Base-by-base conservation (phyloP, 169 alveolate species). In the Plasmodium adleri region DNA sequence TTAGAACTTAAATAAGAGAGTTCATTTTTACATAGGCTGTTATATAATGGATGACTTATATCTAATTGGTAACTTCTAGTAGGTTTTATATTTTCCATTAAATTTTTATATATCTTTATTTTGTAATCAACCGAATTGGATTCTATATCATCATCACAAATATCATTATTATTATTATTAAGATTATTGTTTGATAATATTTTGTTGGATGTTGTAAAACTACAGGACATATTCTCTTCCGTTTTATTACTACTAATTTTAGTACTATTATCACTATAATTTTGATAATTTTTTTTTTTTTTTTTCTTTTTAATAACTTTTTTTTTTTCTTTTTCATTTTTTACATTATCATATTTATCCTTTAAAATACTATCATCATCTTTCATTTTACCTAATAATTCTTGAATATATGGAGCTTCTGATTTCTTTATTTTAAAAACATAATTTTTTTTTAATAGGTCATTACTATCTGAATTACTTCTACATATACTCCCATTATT, bases 1-100 rank as follows among this genome's bases (percentile, higher is more conserved):
- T 83, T 83, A 49, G 91, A 83, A 56, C 91, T 83, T 70, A 83
- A 83, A 60, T 58, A 83, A 12, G 91, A 83, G 22, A 56, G 62
- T 58, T 83, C 86, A 83, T 58, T 59, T 63, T 71, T 67, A 49
- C 91, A 83, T 49, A 83, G 45, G 50, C 28, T 68, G 63, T 63
- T 83, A 73, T 83, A 83, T n/a, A 83, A 63, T 24, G 91, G 91
- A 50, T 83, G 91, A 28, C 72, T 58, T 50, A 45, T 50, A 54
- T 83, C 91, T 5, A 83, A 54, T 17, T 70, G 68, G 50, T 70
- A 59, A 26, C 91, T 83, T 58, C 91, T 70, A 12, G 86, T 43
- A 5, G 91, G 91, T 28, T 83, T 59, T 10, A 83, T 49, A 39
- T 32, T 68, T 58, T 63, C 59, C 47, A 83, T 50, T 43, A 83